Evolutionary conservation across 257 asterid genomes (phyloP).

Genomic region (Coffea canephora): DNA sequence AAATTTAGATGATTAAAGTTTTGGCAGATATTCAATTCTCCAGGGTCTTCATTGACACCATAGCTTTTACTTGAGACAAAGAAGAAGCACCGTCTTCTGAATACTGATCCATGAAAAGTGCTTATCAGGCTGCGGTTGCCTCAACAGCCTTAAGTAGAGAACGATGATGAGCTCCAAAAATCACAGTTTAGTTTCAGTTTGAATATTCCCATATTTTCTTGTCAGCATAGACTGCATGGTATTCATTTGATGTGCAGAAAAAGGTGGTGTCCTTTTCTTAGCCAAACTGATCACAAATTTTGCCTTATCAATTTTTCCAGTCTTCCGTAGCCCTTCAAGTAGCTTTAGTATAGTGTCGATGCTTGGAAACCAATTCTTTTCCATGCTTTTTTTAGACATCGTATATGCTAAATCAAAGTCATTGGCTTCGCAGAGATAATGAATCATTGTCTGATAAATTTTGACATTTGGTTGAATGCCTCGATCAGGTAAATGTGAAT

Average conservation of each 20-base stretch:
- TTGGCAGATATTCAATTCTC: slow-evolving; percentile 10
- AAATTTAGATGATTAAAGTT: too few relatives aligned
- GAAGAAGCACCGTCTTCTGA: slow-evolving; percentile 7
- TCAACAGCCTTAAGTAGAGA: not conserved
- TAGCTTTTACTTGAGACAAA: slow-evolving; percentile 10
- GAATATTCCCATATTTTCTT: slow-evolving; percentile 22
- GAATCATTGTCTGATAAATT: slow-evolving; percentile 76
- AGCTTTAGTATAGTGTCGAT: slow-evolving; percentile 46
- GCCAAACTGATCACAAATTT: slow-evolving; percentile 48
- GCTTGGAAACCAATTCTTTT: slow-evolving; percentile 70
- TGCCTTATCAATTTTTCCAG: slow-evolving; percentile 46
- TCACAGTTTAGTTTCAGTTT: slow-evolving; percentile 1
- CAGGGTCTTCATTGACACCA: slow-evolving; percentile 14
- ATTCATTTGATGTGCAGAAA: slow-evolving; percentile 38
- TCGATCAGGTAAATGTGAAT: slow-evolving; percentile 41
- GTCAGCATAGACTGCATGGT: slow-evolving; percentile 40
- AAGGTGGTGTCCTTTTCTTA: slow-evolving; percentile 61
- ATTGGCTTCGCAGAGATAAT: slow-evolving; percentile 55
- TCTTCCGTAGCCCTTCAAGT: slow-evolving; percentile 55
- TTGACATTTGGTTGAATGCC: slow-evolving; percentile 68
- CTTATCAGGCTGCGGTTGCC: not conserved
- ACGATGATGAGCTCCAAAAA: not conserved
- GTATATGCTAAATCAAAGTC: slow-evolving; percentile 53
- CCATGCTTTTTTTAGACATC: slow-evolving; percentile 64
- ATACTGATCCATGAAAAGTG: slow-evolving; percentile 8